phyloP scores from a whole-genome alignment of 768 basidiomycete species.

The Boletus reticuloceps region DNA sequence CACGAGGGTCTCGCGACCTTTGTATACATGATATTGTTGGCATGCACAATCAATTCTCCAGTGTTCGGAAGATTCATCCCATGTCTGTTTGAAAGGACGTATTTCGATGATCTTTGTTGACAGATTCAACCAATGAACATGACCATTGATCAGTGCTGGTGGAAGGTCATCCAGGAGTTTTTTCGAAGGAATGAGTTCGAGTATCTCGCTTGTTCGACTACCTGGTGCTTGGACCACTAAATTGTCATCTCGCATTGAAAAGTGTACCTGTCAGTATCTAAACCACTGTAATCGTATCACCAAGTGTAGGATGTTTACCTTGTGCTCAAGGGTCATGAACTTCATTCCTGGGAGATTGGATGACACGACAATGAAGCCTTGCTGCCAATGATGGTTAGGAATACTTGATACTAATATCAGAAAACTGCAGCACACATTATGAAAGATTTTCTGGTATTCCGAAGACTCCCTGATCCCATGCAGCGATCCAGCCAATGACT shows the following conservation, averaged over 20 bases:
- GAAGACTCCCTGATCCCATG: not conserved
- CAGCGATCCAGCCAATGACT: conserved; percentile 9
- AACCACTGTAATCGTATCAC: not conserved
- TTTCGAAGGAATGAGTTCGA: conserved; percentile 18
- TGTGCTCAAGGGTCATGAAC: not conserved
- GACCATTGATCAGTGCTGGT: not conserved
- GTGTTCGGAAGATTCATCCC: conserved; percentile 17
- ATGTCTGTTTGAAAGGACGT: conserved; percentile 11
- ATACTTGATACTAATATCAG: not conserved
- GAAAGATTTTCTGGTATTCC: conserved; percentile 1
- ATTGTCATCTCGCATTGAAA: not conserved
- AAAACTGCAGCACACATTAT: not conserved
- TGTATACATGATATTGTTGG: not conserved
- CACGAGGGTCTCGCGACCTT: conserved; percentile 9
- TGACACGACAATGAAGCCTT: not conserved
- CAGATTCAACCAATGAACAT: conserved; percentile 27
- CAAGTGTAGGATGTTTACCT: not conserved
- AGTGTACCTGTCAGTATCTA: conserved; percentile 11
- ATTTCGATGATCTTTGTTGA: conserved; percentile 19
- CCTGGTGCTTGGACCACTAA: conserved; percentile 8
- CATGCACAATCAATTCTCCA: conserved; percentile 18
- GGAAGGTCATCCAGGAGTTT: conserved; percentile 21
- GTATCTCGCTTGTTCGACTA: not conserved
- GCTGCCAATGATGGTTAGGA: not conserved
- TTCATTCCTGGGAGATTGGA: not conserved